Evolutionary conservation across 2,329 filamentous ascomycete species (phyloP).

Genomic region (Ambrosiella xylebori): DNA sequence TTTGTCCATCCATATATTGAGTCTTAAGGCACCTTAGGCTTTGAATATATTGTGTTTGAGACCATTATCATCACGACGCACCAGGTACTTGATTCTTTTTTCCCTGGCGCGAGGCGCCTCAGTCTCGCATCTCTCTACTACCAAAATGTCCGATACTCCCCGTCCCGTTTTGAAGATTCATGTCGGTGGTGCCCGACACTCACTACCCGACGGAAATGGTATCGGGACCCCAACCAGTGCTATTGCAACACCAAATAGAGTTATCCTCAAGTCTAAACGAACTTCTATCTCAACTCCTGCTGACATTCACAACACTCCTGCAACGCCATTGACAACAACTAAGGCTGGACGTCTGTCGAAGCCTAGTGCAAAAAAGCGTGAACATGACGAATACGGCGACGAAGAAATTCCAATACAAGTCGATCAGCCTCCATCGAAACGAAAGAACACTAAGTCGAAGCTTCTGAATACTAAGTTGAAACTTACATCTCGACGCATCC

Average conservation of each 20-base stretch:
- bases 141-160: conserved; percentile 12
- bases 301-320: conserved; percentile 11
- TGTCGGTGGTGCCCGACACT: conserved; percentile 11
- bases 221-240: conserved; percentile 14
- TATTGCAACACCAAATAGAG: conserved; percentile 13
- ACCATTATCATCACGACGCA: too few relatives aligned
- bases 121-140: neutral
- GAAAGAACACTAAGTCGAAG: conserved; percentile 22
- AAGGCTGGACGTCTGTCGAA: conserved; percentile 44
- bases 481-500: conserved; percentile 33
- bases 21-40: too few relatives aligned
- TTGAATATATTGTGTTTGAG: too few relatives aligned
- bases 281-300: conserved; percentile 25
- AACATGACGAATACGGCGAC: conserved; percentile 36
- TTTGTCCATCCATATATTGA: neutral
- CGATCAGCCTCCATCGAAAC: conserved; percentile 22
- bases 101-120: neutral
- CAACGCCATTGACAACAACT: conserved; percentile 27
- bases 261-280: conserved; percentile 27
- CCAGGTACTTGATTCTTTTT: neutral
- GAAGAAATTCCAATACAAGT: conserved; percentile 25
- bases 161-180: conserved; percentile 18
- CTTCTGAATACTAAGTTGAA: conserved; percentile 30
- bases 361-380: conserved; percentile 45
- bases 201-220: conserved; percentile 12